These are phyloP conservation scores for Lachnellula arida DNA, from an alignment of 2,329 filamentous ascomycete genomes.

Conservation along the genomic window DNA sequence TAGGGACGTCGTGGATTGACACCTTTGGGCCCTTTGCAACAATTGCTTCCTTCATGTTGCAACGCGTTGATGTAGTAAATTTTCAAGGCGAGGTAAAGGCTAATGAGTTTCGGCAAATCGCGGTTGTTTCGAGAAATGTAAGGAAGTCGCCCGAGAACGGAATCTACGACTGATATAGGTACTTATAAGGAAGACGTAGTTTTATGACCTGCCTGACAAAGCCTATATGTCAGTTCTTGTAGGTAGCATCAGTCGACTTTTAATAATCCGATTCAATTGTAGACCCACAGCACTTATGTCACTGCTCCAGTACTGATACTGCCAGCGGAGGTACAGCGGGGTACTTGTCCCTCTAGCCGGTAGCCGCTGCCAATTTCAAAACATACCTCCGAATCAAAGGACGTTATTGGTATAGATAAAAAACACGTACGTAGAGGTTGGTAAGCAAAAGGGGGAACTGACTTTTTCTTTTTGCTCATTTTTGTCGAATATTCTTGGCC, in stretches of 20 bases:
- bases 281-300: background rate
- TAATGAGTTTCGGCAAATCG: background rate
- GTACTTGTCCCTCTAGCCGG: background rate
- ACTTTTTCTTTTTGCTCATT: slow-evolving; percentile 33
- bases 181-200: background rate
- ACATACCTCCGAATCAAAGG: background rate
- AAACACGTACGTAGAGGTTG: background rate
- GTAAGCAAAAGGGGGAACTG: background rate
- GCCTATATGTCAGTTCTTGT: background rate
- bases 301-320: background rate
- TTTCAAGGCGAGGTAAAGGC: background rate
- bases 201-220: background rate
- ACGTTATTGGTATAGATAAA: background rate
- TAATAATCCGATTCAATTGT: background rate
- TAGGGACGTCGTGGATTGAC: slow-evolving; percentile 26
- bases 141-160: background rate
- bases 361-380: background rate
- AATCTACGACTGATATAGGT: background rate
- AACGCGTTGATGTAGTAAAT: background rate
- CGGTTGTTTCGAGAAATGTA: background rate
- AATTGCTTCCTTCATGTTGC: slow-evolving; percentile 31
- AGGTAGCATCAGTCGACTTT: background rate
- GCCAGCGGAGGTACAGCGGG: background rate
- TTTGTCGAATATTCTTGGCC: slow-evolving; percentile 58
- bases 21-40: slow-evolving; percentile 26